Percentiles rank a stretch among this genome's conserved stretches.
Conservation (phyloP, 306 rosid species). For the Citrullus amarus region DNA sequence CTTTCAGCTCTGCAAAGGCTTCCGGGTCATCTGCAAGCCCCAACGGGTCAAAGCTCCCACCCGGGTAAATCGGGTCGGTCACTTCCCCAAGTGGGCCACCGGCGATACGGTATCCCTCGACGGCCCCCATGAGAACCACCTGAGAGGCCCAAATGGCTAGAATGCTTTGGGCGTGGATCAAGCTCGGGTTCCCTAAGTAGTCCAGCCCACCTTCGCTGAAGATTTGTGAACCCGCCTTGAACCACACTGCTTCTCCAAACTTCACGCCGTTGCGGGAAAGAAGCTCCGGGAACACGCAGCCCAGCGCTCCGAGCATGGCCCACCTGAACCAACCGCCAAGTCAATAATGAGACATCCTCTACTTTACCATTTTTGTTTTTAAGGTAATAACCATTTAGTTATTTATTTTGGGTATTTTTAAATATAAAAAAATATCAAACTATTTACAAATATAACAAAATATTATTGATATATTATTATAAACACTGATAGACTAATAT, state of each 20-base stretch:
- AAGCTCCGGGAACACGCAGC: background rate
- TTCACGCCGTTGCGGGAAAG: background rate
- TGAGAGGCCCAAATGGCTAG: background rate
- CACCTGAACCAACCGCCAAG: background rate
- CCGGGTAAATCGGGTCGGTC: background rate
- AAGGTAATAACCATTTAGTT: no score
- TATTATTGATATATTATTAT: no score
- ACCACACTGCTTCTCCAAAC: background rate
- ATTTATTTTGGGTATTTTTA: no score
- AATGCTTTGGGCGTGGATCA: slow-evolving; percentile 1
- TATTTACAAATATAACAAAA: no score
- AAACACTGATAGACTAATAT: no score
- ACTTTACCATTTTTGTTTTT: no score
- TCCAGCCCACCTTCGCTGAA: background rate
- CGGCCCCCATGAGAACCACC: background rate
- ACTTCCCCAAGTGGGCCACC: background rate
- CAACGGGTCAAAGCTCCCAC: background rate
- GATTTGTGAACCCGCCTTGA: background rate
- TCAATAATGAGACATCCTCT: no score
- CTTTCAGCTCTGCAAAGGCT: background rate
- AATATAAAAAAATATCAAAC: no score
- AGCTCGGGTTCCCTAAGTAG: background rate
- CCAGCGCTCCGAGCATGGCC: background rate
- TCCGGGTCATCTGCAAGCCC: slow-evolving; percentile 2
- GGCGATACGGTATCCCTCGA: background rate